Evolutionary conservation across 345 rosid species (phyloP), one percentile per base, ranked within the genome.

Genomic region (Aquilaria malaccensis): DNA sequence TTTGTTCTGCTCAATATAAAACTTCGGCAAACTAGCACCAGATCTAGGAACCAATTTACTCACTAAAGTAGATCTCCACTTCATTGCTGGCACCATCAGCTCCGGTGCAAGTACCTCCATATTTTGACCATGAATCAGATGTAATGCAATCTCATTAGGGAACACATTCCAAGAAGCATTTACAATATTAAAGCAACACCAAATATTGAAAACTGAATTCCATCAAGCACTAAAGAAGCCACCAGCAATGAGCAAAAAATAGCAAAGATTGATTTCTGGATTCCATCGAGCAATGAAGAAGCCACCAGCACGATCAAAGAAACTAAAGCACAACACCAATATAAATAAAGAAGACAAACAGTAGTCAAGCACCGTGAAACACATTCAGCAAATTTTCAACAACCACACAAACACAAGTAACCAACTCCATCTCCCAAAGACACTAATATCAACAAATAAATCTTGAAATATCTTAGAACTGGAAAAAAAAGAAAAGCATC

Each of bases 121-220:
- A 56, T 69, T 59, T 68, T 75, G 72, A 71, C 74, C 84, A 83
- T 79, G 81, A 73, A 80, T 78, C 83, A 87, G 79, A 85, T 75
- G 76, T 51, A 81, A 85, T 69, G 72, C 75, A 81, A 74, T 61
- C 63, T 66, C 67, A 69, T 83, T 70, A 81, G 84, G 69, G 73
- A 15, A 56, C 33, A 66, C 12, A 57, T 11, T 54, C 51, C 45
- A 31, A 52, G 43, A 57, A 37, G 7, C 43, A 37, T 37, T 37
- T 37, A 37, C 5, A 37, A 37, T 5, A 60, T 31, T 49, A 9
- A 12, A 53, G 47, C 29, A 53, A 11, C 56, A 53, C 2, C 65
- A 14, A 58, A 55, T 56, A 65, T 3, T 31, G 30, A 59, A 52
- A 47, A n/a, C 32, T 48, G 58, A 7, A 57, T 33, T 15, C 41